phyloP scores from a whole-genome alignment of 768 basidiomycete genomes.

The Nevesoporus exiguus region DNA sequence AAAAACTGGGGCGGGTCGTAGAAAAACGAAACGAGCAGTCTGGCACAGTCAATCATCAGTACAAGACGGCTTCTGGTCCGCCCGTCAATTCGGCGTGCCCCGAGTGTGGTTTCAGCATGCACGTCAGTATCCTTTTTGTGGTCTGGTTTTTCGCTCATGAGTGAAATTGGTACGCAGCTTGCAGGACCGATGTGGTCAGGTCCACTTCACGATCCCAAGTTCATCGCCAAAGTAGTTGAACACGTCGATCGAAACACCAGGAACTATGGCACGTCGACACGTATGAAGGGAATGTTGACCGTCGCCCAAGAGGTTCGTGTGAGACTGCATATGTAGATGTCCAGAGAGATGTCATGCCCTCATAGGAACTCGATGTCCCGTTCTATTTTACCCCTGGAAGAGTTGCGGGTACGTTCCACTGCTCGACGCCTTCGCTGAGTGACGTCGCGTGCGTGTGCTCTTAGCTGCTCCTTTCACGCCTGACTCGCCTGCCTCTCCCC shows the following conservation, averaged over 20 bases:
- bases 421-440: constrained; percentile 68
- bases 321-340: not conserved
- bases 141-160: not conserved
- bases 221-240: constrained; percentile 69
- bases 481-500: not conserved
- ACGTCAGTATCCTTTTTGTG: constrained; percentile 49
- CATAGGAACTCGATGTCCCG: constrained; percentile 67
- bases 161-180: constrained; percentile 42
- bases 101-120: constrained; percentile 75
- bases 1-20: constrained; percentile 75
- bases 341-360: not conserved
- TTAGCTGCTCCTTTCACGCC: not conserved
- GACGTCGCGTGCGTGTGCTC: constrained; percentile 62
- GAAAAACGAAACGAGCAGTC: constrained; percentile 56
- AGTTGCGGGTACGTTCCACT: constrained; percentile 80
- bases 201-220: constrained; percentile 72
- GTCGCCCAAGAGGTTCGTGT: constrained; percentile 79
- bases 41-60: constrained; percentile 57
- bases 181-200: constrained; percentile 98
- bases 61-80: constrained; percentile 73
- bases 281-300: constrained; percentile 96
- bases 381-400: constrained; percentile 89
- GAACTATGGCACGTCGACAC: constrained; percentile 69
- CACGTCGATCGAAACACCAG: constrained; percentile 62
- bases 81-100: constrained; percentile 65